Percentiles rank a stretch among this genome's conserved stretches.
These are phyloP conservation scores for Cryomyces antarcticus DNA, from an alignment of 495 filamentous ascomycete species.

Conservation along the genomic window DNA sequence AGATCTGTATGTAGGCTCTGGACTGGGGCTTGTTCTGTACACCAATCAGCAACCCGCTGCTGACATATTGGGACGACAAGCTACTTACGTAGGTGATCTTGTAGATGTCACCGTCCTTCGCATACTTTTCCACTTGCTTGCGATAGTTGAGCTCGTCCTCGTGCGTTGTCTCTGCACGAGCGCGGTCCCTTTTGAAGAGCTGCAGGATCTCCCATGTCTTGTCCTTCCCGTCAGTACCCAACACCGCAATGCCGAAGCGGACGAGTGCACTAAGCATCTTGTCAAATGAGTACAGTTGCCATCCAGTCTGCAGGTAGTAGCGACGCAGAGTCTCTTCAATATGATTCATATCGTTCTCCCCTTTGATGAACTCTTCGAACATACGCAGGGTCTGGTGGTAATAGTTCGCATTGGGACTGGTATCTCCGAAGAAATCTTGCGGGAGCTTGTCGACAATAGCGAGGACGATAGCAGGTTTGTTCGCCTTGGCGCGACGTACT, in stretches of 20 bases:
- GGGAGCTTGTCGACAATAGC: constrained; percentile 57
- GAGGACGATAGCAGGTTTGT: constrained; percentile 64
- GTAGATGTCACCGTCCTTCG: constrained; percentile 81
- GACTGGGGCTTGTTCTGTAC: constrained; percentile 23
- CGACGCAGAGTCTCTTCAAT: constrained; percentile 80
- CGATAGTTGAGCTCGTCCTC: constrained; percentile 68
- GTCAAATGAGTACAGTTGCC: constrained; percentile 75
- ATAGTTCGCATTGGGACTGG: constrained; percentile 37
- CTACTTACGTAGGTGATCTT: constrained; percentile 62
- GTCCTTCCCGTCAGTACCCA: constrained; percentile 67
- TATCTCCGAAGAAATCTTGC: constrained; percentile 62
- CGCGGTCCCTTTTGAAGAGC: constrained; percentile 61
- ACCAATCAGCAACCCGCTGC: neutral
- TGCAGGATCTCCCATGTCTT: constrained; percentile 72
- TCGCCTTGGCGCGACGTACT: constrained; percentile 42
- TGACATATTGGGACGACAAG: neutral
- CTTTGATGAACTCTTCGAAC: constrained; percentile 46
- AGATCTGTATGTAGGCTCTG: constrained; percentile 43
- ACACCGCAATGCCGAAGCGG: constrained; percentile 53
- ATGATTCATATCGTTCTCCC: constrained; percentile 55
- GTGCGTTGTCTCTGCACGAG: constrained; percentile 62
- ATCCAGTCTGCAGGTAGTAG: constrained; percentile 74
- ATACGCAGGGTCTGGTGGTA: constrained; percentile 48
- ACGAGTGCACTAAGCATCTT: constrained; percentile 60
- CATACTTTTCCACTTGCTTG: constrained; percentile 66